Base-by-base conservation (phyloP, 805 yeast species). In the Zygosaccharomyces lentus region DNA sequence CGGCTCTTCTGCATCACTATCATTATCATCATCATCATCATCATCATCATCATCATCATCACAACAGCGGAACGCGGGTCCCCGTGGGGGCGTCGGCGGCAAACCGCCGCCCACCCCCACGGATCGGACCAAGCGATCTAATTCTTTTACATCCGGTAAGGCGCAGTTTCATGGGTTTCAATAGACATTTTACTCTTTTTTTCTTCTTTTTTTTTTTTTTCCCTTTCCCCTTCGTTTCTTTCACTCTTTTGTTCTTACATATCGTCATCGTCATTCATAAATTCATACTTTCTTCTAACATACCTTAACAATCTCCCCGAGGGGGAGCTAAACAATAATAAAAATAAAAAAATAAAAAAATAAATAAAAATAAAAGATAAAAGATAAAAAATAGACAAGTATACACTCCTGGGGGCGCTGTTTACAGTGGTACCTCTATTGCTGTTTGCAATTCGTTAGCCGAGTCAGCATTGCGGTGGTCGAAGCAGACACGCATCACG, bases 91-190 rank as follows among this genome's bases (percentile, higher is more conserved):
- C 26, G 36, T 7, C 30, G 40, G 19, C 26, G 23, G 31, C n/a
- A 37, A 48, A 25, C 46, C 37, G 23, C 35, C 29, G 25, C 27
- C 47, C 30, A n/a, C 46, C 16, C 27, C 47, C 30, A n/a, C 46
- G n/a, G 43, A 38, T 12, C 27, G 37, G 32, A 31, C 29, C 16
- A 46, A 43, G 37, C 37, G 52, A 25, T 49, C 52, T 30, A 40
- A 40, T 21, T 49, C 53, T 23, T 46, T 49, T 35, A 44, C 50
- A 24, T 38, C 41, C 3, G 48, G 43, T 7, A 43, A 43, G 37
- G 43, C 44, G 31, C 47, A 43, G 30, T 37, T 37, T 25, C 35
- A 42, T 23, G 50, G 45, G 43, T 46, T 36, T 41, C 48, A 46
- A 34, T 49, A 47, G 48, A 38, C 47, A 13, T 24, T 40, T n/a